Conservation (phyloP, 139 green algal genomes). For the Chlamydomonas urium region DNA sequence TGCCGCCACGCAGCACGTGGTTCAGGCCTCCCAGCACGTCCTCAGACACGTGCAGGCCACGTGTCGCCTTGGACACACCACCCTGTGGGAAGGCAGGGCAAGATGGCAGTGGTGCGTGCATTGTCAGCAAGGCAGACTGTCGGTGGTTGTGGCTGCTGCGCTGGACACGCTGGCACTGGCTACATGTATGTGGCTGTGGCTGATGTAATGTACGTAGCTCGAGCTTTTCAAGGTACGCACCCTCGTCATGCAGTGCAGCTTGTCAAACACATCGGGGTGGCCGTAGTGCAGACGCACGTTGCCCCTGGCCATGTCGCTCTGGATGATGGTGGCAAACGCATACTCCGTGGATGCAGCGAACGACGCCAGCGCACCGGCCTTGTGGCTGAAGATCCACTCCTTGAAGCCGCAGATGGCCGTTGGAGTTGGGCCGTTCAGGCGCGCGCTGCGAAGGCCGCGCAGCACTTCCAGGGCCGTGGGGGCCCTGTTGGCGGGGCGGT, state of each 20-base stretch:
- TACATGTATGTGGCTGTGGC: too few species aligned
- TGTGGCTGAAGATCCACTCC: constrained; percentile 8
- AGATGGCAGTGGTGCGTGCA: background rate
- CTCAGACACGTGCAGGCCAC: constrained; percentile 55
- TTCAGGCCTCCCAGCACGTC: constrained; percentile 74
- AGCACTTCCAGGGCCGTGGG: too few species aligned
- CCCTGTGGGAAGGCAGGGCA: constrained; percentile 12
- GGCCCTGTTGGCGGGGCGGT: too few species aligned
- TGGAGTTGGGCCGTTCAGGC: too few species aligned
- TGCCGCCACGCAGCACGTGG: constrained; percentile 56
- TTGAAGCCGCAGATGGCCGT: background rate
- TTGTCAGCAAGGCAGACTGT: background rate
- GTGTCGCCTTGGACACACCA: constrained; percentile 31
- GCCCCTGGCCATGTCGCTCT: constrained; percentile 35
- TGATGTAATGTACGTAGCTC: too few species aligned
- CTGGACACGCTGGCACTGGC: too few species aligned
- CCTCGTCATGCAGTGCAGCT: constrained; percentile 31
- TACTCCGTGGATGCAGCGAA: constrained; percentile 70
- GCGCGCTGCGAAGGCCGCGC: too few species aligned
- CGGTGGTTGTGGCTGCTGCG: too few species aligned
- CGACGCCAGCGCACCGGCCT: constrained; percentile 46
- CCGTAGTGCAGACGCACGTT: constrained; percentile 37
- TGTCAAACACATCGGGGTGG: constrained; percentile 86
- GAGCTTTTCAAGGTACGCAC: too few species aligned
- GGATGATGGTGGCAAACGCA: constrained; percentile 71